Evolutionary conservation across 768 basidiomycete genomes (phyloP), one percentile per base, ranked within the genome.

Genomic region (Mycena filopes): DNA sequence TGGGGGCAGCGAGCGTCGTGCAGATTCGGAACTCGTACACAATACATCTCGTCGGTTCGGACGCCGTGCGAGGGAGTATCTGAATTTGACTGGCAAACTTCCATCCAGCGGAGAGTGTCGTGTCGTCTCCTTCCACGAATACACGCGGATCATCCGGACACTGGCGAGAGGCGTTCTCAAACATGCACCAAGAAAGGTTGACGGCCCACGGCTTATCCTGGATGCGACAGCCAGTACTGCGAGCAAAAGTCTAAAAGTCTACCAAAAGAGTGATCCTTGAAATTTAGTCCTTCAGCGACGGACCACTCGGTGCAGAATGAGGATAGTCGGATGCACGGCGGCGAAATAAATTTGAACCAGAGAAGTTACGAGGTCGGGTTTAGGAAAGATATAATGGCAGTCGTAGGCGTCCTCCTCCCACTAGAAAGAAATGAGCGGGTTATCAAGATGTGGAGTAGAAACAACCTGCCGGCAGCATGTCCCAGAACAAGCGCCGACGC

Each of bases 291-390:
- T 5, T 67, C 66, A 18, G 53, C 45, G 18, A 70, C 65, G 15
- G 47, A 43, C 33, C 59, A 60, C 38, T 64, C 66, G 62, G 25
- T 70, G 69, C 4, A 89, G 72, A 13, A 89, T 70, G 1, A 86
- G 86, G 13, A 81, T 70, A 47, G 76, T 73, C 21, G 73, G 53
- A 66, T 87, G 83, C 63, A 81, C 70, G 41, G 79, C 60, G 11
- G 65, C 54, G 68, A 89, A 89, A 70, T 80, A 88, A n/a, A 82
- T 77, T 28, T 84, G 81, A 66, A 88, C 75, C 29, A 90, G 80
- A 13, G 54, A 58, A 3, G 68, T 56, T 12, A 80, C 74, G 12
- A 89, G 77, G 67, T 80, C 79, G 6, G 60, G 55, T 0, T 70
- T 70, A 0, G 81, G 81, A 62, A 76, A 82, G 25, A 67, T 61